phyloP scores from a whole-genome alignment of 2,329 filamentous ascomycete species.

The Penicillium sp. region DNA sequence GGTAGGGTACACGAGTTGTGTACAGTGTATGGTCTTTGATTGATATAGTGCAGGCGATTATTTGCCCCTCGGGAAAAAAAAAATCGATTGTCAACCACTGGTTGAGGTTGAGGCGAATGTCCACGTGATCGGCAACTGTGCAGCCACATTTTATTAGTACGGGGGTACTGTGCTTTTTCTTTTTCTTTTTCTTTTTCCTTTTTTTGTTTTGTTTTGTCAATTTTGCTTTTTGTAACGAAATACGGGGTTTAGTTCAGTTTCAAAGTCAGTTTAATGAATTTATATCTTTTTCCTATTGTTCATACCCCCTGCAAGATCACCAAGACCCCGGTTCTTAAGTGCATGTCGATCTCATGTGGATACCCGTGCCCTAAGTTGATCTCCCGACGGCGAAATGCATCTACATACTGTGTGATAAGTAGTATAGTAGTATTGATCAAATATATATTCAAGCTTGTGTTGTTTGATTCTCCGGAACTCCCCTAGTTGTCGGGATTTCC shows the following conservation, averaged over 20 bases:
- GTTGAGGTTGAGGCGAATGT: conserved; percentile 5
- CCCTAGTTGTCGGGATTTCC: neutral
- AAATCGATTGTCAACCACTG: conserved; percentile 7
- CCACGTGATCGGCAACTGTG: conserved; percentile 7
- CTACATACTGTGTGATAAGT: neutral
- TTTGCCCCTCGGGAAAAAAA: conserved; percentile 11
- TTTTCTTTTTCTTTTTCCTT: neutral
- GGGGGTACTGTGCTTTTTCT: neutral
- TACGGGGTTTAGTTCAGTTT: neutral
- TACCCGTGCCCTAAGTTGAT: conserved; percentile 6
- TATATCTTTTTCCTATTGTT: neutral
- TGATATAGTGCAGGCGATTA: neutral
- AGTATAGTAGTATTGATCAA: neutral
- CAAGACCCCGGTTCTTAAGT: neutral
- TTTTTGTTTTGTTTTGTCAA: neutral
- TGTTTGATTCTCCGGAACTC: neutral
- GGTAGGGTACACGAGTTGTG: neutral
- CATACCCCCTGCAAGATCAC: neutral
- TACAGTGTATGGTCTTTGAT: neutral
- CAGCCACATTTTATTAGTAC: neutral
- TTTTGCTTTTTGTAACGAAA: neutral
- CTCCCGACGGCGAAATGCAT: neutral
- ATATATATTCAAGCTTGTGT: neutral
- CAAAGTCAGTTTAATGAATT: neutral
- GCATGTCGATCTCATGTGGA: conserved; percentile 10